Base-by-base conservation (phyloP, 1,284 basidiomycete species). In the Ustilago bromivora region DNA sequence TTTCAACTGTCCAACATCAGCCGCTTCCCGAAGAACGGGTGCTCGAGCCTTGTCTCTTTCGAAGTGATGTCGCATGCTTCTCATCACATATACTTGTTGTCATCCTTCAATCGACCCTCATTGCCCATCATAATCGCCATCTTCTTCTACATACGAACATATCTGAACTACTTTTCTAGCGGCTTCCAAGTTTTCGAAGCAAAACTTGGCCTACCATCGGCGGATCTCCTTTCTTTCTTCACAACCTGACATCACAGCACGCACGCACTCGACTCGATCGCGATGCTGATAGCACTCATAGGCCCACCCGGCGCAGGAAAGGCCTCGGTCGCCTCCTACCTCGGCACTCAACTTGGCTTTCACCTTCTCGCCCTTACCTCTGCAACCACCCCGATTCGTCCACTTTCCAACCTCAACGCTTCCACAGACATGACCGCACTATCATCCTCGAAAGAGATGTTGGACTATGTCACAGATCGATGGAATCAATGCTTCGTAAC, bases 401-500 rank as follows among this genome's bases (percentile, higher is more conserved):
- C 12, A n/a, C 56, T 34, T 17, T 32, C 19, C 38, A 19, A 35
- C 12, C 36, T 17, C 51, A 32, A 19, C 23, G 8, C 38, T 11
- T 36, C 19, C 9, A 19, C 43, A 28, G 46, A 35, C 12, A 53
- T 34, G 12, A 56, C 36, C 7, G 9, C 12, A 6, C 49, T 67
- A 13, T 12, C 36, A 5, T 57, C 32, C n/a, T 84, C 90, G 1
- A 84, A 87, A 23, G 87, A 89, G 4, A 87, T 98, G 64, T 89
- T 99, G 41, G 89, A 92, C 76, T 89, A 92, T 85, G 91, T 92
- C 10, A 99, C 97, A 4, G 89, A 89, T 69, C 89, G 93, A 78
- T 99, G 96, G 97, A 89, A 89, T 49, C 85, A 88, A 3, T 88
- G 93, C 77, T 94, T 92, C 82, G 95, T 98, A 35, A 97, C 95